Base-by-base conservation (phyloP, 257 asterid species). In the Nicotiana paniculata region DNA sequence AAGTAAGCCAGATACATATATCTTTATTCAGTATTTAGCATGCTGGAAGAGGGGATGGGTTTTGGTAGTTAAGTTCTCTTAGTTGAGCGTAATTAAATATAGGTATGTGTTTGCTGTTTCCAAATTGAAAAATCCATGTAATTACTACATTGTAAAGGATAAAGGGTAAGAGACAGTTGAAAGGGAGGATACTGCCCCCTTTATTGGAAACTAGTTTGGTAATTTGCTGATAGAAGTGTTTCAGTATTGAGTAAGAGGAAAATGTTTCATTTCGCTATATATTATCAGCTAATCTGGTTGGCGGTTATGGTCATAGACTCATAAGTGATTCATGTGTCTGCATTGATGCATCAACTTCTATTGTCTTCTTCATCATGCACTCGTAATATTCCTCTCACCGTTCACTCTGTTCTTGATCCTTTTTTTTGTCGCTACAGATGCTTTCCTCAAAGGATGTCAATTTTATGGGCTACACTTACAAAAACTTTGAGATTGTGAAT, bases 401-500 rank as follows among this genome's bases (percentile, higher is more conserved):
- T 68, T 79, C 9, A 16, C 63, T 5, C 68, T 65, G 77, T 81
- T 48, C 48, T 69, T 53, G 30, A 81, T 57, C 74, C 57, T 61
- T 86, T 11, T 48, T 77, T 65, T 81, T 64, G 81, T 86, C 81
- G 21, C 76, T 77, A 82, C 96, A 96, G 99, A 96, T 96, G 99
- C 96, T 96, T 81, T 82, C 98, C 2, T 94, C 99, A 3, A 96
- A 96, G 90, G 99, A 96, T 51, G 98, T 92, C 89, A 96, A 96
- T 89, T 96, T 96, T 84, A 84, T 96, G 97, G 99, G 99, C 59
- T 96, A 96, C 89, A 96, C 99, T 85, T 96, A 94, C 79, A 96
- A 94, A 89, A 96, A 96, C 86, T 94, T 92, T 77, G 99, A 96
- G 89, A 96, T 95, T 74, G 97, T 92, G 78, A 95, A 93, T 76